A percentile compares a stretch with the other conserved stretches of the same genome.
Evolutionary conservation across 2,329 filamentous ascomycete species (phyloP).

Genomic region (Trichoderma citrinoviride): DNA sequence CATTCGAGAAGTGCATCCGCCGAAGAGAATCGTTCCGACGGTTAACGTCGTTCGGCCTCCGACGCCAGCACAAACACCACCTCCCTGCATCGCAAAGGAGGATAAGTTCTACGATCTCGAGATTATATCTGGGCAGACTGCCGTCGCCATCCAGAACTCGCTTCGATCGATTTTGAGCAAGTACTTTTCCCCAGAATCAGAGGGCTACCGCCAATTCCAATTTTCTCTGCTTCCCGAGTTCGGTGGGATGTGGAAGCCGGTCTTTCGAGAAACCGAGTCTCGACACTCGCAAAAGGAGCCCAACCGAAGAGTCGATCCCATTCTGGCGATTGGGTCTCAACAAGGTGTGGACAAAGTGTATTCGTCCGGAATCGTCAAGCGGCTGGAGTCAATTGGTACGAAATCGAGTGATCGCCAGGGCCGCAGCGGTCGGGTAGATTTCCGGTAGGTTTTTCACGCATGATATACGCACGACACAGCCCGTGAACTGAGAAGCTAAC

Average conservation of each 20-base stretch:
- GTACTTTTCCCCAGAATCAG: slow-evolving; percentile 49
- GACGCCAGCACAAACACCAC: slow-evolving; percentile 45
- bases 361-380: slow-evolving; percentile 46
- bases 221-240: slow-evolving; percentile 49
- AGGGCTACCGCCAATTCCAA: slow-evolving; percentile 48
- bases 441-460: slow-evolving; percentile 47
- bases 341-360: slow-evolving; percentile 52
- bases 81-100: slow-evolving; percentile 33
- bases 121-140: slow-evolving; percentile 43
- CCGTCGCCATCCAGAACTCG: slow-evolving; percentile 56
- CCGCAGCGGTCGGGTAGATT: slow-evolving; percentile 56
- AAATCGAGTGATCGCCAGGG: slow-evolving; percentile 47
- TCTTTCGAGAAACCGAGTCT: slow-evolving; percentile 43
- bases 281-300: slow-evolving; percentile 32
- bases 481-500: background rate
- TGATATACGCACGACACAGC: background rate
- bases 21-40: slow-evolving; percentile 24
- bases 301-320: slow-evolving; percentile 51
- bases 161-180: slow-evolving; percentile 52
- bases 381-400: slow-evolving; percentile 54
- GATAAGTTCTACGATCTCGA: slow-evolving; percentile 48
- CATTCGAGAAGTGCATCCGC: slow-evolving; percentile 28
- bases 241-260: slow-evolving; percentile 52
- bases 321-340: slow-evolving; percentile 59
- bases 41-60: slow-evolving; percentile 38